Percentiles rank a stretch among this genome's conserved stretches.
These are phyloP conservation scores for Leishmania arabica DNA, from an alignment of 208 protist genomes.

Conservation along the genomic window DNA sequence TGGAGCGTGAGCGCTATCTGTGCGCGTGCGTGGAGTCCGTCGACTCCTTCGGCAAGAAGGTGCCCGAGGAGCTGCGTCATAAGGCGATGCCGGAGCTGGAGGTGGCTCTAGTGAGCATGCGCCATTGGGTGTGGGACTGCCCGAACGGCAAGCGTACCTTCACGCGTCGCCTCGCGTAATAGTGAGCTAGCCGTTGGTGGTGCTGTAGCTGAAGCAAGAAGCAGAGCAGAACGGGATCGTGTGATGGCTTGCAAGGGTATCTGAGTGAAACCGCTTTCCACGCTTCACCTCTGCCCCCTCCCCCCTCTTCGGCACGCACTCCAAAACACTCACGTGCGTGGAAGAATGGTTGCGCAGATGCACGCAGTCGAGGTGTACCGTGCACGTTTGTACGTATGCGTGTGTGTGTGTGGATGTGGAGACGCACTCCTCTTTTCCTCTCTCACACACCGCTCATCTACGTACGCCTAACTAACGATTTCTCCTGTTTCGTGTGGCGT, in stretches of 20 bases:
- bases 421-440: neutral
- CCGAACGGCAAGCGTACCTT: constrained; percentile 90
- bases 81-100: constrained; percentile 87
- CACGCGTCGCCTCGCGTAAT: constrained; percentile 62
- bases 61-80: constrained; percentile 75
- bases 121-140: constrained; percentile 91
- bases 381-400: neutral
- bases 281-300: neutral
- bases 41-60: constrained; percentile 71
- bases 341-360: neutral
- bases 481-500: constrained; percentile 12
- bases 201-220: neutral
- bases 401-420: neutral
- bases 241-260: neutral
- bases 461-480: constrained; percentile 21
- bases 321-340: neutral
- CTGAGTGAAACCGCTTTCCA: neutral
- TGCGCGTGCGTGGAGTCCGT: constrained; percentile 82
- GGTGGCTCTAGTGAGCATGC: constrained; percentile 77
- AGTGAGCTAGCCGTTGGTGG: neutral
- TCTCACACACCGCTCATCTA: neutral
- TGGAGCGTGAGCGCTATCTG: constrained; percentile 90
- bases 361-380: neutral
- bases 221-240: neutral
- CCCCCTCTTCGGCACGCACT: neutral